Base-by-base conservation (phyloP, 805 yeast species). In the Jamesozyma gamospora region DNA sequence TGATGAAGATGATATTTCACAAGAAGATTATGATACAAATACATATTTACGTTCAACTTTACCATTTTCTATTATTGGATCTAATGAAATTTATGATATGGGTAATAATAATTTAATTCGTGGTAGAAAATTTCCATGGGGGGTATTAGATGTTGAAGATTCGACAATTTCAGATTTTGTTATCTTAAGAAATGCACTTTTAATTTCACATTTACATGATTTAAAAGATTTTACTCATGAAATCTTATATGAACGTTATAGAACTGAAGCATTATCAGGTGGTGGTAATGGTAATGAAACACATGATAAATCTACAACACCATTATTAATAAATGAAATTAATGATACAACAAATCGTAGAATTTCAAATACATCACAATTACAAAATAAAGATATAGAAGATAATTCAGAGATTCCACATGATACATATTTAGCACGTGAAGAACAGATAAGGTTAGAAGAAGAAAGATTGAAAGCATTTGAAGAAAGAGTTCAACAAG, bases 161-260 rank as follows among this genome's bases (percentile, higher is more conserved):
- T 79, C 88, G 27, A 80, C 79, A 40, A 71, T 75, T 45, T 80
- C 86, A 47, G 96, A 87, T 62, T 82, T 87, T 57, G 74, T 84
- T 33, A 73, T 82, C 32, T 70, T 87, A 60, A 78, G 87, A 59
- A 85, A 84, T 53, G 75, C 87, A 4, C 66, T 87, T 43, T 72
- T 87, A 53, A 81, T 83, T 52, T 78, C 92, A 14, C 95, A 86
- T 63, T 71, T 87, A 62, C 79, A 79, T 57, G 96, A 87, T 56
- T 76, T 87, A 62, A 85, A 85, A 64, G 96, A 87, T 52, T 71
- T 75, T 53, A 87, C 96, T 7, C 94, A 83, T 58, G 95, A 86
- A 58, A 72, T 79, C 31, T 66, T 87, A 47, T 87, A 87, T 61
- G 96, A 87, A 62, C 79, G 78, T 56, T 87, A 87, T 64, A 79